Percentiles rank a stretch among this genome's conserved stretches.
Evolutionary conservation across 768 basidiomycete species (phyloP).

Genomic region (Lentinula edodes): DNA sequence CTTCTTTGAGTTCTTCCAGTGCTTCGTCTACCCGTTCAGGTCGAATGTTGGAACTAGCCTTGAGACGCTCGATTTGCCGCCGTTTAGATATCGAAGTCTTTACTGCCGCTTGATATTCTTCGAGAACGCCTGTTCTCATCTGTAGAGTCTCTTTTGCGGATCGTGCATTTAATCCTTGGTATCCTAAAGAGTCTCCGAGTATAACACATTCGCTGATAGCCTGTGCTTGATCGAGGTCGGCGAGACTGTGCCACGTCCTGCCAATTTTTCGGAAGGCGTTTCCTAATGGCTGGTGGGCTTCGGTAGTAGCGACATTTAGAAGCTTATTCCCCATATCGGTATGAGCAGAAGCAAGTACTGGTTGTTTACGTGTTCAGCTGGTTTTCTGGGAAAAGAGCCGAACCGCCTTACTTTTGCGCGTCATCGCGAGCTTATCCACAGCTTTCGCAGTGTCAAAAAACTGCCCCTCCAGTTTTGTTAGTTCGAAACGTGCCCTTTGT

Average conservation of each 20-base stretch:
- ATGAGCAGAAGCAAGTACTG: slow-evolving; percentile 74
- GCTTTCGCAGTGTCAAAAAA: slow-evolving; percentile 92
- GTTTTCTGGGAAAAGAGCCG: too few relatives aligned
- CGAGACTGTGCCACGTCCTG: slow-evolving; percentile 78
- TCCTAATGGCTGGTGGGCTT: slow-evolving; percentile 79
- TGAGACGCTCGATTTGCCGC: slow-evolving; percentile 83
- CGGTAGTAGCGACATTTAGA: slow-evolving; percentile 83
- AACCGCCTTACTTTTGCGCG: slow-evolving; percentile 60
- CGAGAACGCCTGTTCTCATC: slow-evolving; percentile 85
- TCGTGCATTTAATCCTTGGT: slow-evolving; percentile 95
- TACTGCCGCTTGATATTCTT: slow-evolving; percentile 91
- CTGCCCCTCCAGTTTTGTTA: slow-evolving; percentile 87
- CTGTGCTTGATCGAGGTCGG: slow-evolving; percentile 87
- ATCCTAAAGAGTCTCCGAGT: slow-evolving; percentile 92
- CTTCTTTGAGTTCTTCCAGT: slow-evolving; percentile 90
- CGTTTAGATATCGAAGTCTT: slow-evolving; percentile 93
- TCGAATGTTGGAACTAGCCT: slow-evolving; percentile 80
- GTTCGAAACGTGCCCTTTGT: slow-evolving; percentile 82
- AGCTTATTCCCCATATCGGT: slow-evolving; percentile 93
- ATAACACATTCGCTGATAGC: slow-evolving; percentile 93
- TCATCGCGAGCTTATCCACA: slow-evolving; percentile 77
- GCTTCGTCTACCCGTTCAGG: slow-evolving; percentile 88
- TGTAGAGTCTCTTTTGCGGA: slow-evolving; percentile 93
- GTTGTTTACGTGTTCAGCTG: slow-evolving; percentile 1
- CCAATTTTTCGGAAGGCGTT: slow-evolving; percentile 84